Percentiles rank a stretch among this genome's conserved stretches.
Conservation (phyloP, 768 basidiomycete genomes). For the Leccinum ochraceum region DNA sequence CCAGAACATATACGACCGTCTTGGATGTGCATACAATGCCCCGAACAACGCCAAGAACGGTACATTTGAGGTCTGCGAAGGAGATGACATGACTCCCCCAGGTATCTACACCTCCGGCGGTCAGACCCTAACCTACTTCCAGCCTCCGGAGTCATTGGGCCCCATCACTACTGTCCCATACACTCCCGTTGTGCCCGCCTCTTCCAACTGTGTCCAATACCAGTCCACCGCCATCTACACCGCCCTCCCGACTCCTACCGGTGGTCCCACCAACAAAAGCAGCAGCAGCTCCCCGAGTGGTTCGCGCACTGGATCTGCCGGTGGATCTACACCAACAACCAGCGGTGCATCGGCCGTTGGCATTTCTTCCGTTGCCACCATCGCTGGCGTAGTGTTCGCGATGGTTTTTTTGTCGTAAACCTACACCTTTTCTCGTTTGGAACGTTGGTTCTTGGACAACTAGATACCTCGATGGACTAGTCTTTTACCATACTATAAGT, state of each 20-base stretch:
- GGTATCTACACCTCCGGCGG: slow-evolving; percentile 51
- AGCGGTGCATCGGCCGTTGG: slow-evolving; percentile 23
- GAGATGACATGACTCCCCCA: slow-evolving; percentile 62
- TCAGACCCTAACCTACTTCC: slow-evolving; percentile 42
- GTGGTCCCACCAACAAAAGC: not conserved
- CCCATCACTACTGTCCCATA: slow-evolving; percentile 48
- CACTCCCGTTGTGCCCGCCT: slow-evolving; percentile 38
- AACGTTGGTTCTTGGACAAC: not conserved
- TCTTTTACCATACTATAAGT: not conserved
- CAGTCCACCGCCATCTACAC: slow-evolving; percentile 39
- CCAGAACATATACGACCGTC: slow-evolving; percentile 73
- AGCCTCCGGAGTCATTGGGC: slow-evolving; percentile 50
- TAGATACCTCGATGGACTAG: too few relatives aligned
- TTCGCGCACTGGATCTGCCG: slow-evolving; percentile 18
- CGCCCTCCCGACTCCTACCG: slow-evolving; percentile 16
- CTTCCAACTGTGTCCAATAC: slow-evolving; percentile 45
- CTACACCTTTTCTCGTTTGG: not conserved
- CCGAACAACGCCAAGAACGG: slow-evolving; percentile 61
- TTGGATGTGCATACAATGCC: slow-evolving; percentile 74
- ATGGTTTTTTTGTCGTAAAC: slow-evolving; percentile 37
- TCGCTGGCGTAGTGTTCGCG: slow-evolving; percentile 36
- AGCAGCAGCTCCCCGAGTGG: not conserved
- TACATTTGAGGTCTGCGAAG: slow-evolving; percentile 63
- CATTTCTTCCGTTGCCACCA: slow-evolving; percentile 33
- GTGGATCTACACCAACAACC: slow-evolving; percentile 18